These are phyloP conservation scores for Stentor coeruleus DNA, from an alignment of 73 alveolate genomes.

Conservation along the genomic window DNA sequence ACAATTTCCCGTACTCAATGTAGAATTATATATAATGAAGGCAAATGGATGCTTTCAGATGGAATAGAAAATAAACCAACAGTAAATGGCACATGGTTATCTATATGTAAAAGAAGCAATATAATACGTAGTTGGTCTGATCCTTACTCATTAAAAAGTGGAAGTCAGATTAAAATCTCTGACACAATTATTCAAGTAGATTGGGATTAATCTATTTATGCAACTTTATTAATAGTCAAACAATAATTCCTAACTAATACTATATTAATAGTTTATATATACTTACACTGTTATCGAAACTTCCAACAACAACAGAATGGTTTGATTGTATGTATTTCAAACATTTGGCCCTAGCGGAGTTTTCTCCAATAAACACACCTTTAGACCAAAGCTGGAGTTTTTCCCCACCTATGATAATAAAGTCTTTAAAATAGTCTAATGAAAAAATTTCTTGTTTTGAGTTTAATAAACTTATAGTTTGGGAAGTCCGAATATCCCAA, in stretches of 20 bases:
- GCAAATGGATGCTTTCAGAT: background rate
- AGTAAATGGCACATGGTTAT: conserved; percentile 24
- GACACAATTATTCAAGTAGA: conserved; percentile 26
- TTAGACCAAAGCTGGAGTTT: background rate
- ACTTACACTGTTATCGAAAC: background rate
- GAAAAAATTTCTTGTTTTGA: background rate
- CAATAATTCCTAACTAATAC: conserved; percentile 35
- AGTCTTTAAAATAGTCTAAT: background rate
- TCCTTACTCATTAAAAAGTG: conserved; percentile 8
- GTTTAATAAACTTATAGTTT: background rate
- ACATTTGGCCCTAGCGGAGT: background rate
- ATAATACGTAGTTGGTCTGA: background rate
- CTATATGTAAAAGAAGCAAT: background rate
- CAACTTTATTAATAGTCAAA: too few species aligned
- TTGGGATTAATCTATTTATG: too few species aligned
- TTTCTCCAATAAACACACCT: background rate
- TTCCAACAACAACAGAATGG: background rate
- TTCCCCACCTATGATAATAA: background rate
- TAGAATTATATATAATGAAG: background rate
- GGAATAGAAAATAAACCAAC: conserved; percentile 4
- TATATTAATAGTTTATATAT: too few species aligned
- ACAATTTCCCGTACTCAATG: conserved; percentile 28
- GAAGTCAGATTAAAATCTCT: background rate
- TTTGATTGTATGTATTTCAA: background rate
- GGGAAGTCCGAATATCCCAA: background rate